Evolutionary conservation across 768 basidiomycete species (phyloP).

Genomic region (Baorangia bicolor): DNA sequence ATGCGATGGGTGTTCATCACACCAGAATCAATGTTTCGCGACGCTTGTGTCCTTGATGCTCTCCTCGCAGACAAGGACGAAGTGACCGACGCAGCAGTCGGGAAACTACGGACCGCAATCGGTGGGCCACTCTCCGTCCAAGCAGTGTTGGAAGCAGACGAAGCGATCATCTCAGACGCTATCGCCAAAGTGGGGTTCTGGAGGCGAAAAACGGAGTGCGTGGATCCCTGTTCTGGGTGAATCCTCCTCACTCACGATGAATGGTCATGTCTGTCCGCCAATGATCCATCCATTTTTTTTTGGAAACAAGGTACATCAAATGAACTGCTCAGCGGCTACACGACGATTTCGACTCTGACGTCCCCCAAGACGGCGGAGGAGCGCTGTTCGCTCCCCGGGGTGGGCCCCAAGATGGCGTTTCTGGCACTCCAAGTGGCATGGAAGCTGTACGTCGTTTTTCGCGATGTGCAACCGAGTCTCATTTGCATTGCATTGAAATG

Average conservation of each 20-base stretch:
- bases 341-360: slow-evolving; percentile 76
- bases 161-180: slow-evolving; percentile 62
- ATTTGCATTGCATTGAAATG: background rate
- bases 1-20: background rate
- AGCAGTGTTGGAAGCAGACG: slow-evolving; percentile 63
- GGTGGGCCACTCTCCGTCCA: slow-evolving; percentile 77
- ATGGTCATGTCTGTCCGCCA: background rate
- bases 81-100: slow-evolving; percentile 77
- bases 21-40: slow-evolving; percentile 75
- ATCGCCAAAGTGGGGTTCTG: slow-evolving; percentile 94
- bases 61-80: slow-evolving; percentile 96
- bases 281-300: no score
- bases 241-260: background rate
- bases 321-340: slow-evolving; percentile 66
- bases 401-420: slow-evolving; percentile 97
- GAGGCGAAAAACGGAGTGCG: slow-evolving; percentile 80
- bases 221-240: slow-evolving; percentile 2
- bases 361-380: slow-evolving; percentile 89
- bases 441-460: slow-evolving; percentile 56
- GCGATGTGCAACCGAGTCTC: background rate
- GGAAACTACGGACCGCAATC: slow-evolving; percentile 66
- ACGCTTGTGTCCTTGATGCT: slow-evolving; percentile 93
- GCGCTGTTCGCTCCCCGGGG: slow-evolving; percentile 82
- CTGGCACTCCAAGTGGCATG: slow-evolving; percentile 80
- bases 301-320: slow-evolving; percentile 60